phyloP scores from a whole-genome alignment of 352 stramenopile species.

The Phytopythium mirpurense region DNA sequence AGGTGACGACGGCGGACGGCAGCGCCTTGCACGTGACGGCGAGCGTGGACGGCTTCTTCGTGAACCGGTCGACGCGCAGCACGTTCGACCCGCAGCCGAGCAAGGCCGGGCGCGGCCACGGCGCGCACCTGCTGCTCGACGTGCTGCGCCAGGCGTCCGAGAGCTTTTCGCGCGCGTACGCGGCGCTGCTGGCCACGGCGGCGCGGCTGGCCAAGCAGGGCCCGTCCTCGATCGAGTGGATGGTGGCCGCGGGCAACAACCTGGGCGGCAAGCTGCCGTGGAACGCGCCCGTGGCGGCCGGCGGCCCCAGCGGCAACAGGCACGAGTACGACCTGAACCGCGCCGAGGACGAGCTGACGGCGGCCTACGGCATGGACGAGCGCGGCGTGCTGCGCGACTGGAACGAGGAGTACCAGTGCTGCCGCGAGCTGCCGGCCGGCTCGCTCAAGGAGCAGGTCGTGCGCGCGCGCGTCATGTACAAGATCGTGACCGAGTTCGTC shows the following conservation, averaged over 20 bases:
- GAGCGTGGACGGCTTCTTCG: constrained; percentile 91
- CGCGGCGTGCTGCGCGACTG: constrained; percentile 91
- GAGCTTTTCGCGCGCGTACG: constrained; percentile 71
- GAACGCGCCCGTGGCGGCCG: constrained; percentile 46
- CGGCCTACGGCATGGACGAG: constrained; percentile 90
- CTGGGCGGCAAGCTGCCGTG: constrained; percentile 74
- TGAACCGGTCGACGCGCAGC: constrained; percentile 81
- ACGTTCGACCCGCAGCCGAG: constrained; percentile 83
- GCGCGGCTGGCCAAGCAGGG: constrained; percentile 69
- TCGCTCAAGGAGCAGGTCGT: constrained; percentile 89
- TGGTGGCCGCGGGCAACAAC: constrained; percentile 75
- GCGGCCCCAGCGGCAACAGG: constrained; percentile 19
- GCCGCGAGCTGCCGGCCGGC: constrained; percentile 67
- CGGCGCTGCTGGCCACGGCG: constrained; percentile 72
- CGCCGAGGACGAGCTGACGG: constrained; percentile 88
- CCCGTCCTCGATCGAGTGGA: constrained; percentile 80
- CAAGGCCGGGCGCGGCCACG: constrained; percentile 20
- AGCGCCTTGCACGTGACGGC: constrained; percentile 83
- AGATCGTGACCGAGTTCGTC: constrained; percentile 94
- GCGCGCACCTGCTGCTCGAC: constrained; percentile 77
- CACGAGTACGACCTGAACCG: constrained; percentile 80
- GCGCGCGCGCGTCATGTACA: constrained; percentile 92
- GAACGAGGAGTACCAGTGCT: constrained; percentile 97
- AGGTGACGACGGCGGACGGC: constrained; percentile 77
- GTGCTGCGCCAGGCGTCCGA: constrained; percentile 66